Conservation (phyloP, 2,329 filamentous ascomycete species). For the Tricladium varicosporioides region DNA sequence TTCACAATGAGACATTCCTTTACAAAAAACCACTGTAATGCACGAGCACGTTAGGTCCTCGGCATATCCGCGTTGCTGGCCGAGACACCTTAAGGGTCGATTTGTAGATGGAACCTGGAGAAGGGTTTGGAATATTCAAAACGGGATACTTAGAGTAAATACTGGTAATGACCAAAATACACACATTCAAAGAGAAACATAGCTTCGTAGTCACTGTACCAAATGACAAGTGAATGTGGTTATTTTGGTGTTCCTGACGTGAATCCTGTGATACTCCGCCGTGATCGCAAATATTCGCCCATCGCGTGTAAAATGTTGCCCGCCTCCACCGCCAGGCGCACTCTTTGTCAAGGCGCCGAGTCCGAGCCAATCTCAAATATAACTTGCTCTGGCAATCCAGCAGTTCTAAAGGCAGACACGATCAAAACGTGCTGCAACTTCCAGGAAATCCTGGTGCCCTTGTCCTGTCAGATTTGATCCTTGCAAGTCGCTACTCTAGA, state of each 20-base stretch:
- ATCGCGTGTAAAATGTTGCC: neutral
- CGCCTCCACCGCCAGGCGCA: neutral
- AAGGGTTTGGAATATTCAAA: neutral
- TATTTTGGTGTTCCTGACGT: neutral
- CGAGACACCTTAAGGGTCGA: too few relatives aligned
- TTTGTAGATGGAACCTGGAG: too few relatives aligned
- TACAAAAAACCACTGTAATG: too few relatives aligned
- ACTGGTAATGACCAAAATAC: neutral
- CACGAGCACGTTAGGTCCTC: too few relatives aligned
- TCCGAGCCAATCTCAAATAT: neutral
- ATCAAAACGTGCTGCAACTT: neutral
- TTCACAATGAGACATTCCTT: too few relatives aligned
- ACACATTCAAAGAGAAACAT: neutral
- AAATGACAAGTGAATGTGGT: conserved; percentile 3
- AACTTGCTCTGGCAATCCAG: neutral
- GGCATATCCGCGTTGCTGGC: too few relatives aligned
- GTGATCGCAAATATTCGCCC: neutral
- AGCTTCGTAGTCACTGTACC: neutral
- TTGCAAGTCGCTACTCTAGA: neutral
- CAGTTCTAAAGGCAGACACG: neutral
- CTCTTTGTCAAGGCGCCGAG: neutral
- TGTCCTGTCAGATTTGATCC: conserved; percentile 6
- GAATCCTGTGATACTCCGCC: neutral
- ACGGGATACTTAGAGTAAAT: neutral
- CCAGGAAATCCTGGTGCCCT: neutral